Evolutionary conservation across 805 yeast genomes (phyloP).

Genomic region (Debaryomyces prosopidis): DNA sequence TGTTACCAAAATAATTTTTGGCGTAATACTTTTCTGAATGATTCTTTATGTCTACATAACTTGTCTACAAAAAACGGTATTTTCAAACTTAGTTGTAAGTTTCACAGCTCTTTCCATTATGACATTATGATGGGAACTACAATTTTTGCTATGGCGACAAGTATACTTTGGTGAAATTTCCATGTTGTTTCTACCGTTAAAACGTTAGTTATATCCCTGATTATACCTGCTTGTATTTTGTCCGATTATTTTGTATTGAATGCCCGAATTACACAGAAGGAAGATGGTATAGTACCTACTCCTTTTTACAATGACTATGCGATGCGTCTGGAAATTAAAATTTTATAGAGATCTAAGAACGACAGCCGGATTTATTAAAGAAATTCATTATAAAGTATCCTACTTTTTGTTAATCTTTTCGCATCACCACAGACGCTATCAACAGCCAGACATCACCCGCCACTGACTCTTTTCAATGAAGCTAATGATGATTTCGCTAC

Average conservation of each 20-base stretch:
- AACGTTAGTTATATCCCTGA: slow-evolving; percentile 72
- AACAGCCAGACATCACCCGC: no score
- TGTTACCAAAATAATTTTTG: slow-evolving; percentile 15
- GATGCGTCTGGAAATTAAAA: no score
- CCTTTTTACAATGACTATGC: no score
- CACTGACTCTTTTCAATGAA: no score
- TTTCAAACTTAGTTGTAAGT: neutral
- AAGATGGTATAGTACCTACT: slow-evolving; percentile 40
- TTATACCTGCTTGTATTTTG: slow-evolving; percentile 90
- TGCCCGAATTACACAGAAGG: slow-evolving; percentile 34
- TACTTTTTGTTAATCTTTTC: no score
- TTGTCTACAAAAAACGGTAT: neutral
- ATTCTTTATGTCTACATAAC: slow-evolving; percentile 4
- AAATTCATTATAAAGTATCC: no score
- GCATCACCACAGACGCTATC: no score
- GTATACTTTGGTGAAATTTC: slow-evolving; percentile 46
- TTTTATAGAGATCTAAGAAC: no score
- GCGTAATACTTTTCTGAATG: slow-evolving; percentile 8
- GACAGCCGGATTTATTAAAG: no score
- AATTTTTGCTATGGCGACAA: slow-evolving; percentile 65
- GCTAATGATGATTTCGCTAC: no score
- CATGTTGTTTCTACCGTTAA: slow-evolving; percentile 68
- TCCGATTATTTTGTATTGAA: slow-evolving; percentile 74
- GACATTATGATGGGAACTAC: slow-evolving; percentile 65
- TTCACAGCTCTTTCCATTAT: slow-evolving; percentile 1